A percentile compares a stretch with the other conserved stretches of the same genome.
Evolutionary conservation across 2,329 filamentous ascomycete species (phyloP).

Genomic region (Tolypocladium ophioglossoides): DNA sequence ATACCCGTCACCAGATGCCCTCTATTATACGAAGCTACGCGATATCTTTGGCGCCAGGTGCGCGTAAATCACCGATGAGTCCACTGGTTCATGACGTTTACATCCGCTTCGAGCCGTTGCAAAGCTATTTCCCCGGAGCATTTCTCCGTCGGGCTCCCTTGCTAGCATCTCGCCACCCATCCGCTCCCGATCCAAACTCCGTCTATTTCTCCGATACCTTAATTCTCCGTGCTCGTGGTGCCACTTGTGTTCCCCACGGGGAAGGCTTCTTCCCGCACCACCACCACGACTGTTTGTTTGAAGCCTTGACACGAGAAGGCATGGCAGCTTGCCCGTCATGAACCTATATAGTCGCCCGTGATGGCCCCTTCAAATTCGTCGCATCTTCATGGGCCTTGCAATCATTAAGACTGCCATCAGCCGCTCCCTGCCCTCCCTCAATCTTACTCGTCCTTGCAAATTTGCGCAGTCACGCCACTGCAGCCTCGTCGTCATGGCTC

Average conservation of each 20-base stretch:
- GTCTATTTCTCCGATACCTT: neutral
- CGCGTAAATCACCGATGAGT: neutral
- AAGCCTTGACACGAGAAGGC: neutral
- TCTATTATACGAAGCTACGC: neutral
- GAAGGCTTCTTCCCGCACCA: neutral
- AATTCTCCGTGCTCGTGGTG: neutral
- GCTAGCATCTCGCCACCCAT: no score
- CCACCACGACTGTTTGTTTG: neutral
- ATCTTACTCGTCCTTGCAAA: neutral
- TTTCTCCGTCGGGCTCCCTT: neutral
- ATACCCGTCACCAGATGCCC: neutral
- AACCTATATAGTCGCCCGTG: neutral
- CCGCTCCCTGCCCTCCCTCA: neutral
- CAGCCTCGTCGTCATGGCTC: slow-evolving; percentile 16
- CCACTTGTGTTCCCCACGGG: neutral
- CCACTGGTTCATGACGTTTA: neutral
- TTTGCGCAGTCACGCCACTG: neutral
- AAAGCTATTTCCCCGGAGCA: neutral
- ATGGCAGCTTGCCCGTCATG: neutral
- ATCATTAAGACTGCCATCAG: neutral
- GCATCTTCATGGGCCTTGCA: neutral
- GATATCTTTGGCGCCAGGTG: neutral
- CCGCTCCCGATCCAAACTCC: neutral
- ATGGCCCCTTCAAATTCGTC: neutral
- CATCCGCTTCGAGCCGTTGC: neutral